Base-by-base conservation (phyloP, 2,329 filamentous ascomycete genomes). In the Aspergillus versicolor region DNA sequence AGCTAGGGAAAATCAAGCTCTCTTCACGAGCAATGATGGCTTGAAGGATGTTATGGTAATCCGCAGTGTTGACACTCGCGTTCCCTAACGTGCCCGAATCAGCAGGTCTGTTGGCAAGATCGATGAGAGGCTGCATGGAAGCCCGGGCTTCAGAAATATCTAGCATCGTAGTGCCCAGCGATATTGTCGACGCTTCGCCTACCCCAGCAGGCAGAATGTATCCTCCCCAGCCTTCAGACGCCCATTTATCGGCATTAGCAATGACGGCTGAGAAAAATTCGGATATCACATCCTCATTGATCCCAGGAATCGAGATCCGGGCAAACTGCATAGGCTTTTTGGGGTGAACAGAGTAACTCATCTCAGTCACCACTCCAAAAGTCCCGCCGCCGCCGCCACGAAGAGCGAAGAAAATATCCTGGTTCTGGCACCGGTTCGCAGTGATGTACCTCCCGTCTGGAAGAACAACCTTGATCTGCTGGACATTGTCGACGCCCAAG, bases 181-280 rank as follows among this genome's bases (percentile, higher is more conserved):
- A 42, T 42, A 63, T 11, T 15, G 34, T 41, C 9, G 49, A 47
- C 5, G 17, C 22, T 19, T 27, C 24, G 48, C 52, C 41, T 17
- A 52, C 43, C 5, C 51, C 40, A 7, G 43, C 52, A 3, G 43
- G 47, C 15, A 46, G 30, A 32, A 64, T 46, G 44, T 56, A 65
- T 27, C 63, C 63, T 32, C 63, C 62, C 62, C 62, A 65, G 37
- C 63, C 63, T 40, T 65, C 62, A 11, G 52, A 43, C 11, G 62
- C 60, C 63, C 63, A 65, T 49, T 54, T 60, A 2, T 59, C 62
- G 3, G 60, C 48, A 41, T 61, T 61, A 2, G 54, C 57, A 5
- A 65, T 59, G 1, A 64, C 9, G 3, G 61, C 38, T 5, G 50
- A 34, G 4, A 62, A 41, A 17, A 63, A 49, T 7, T 48, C 46